Conservation (phyloP, 257 asterid species). For the Verbena officinalis region DNA sequence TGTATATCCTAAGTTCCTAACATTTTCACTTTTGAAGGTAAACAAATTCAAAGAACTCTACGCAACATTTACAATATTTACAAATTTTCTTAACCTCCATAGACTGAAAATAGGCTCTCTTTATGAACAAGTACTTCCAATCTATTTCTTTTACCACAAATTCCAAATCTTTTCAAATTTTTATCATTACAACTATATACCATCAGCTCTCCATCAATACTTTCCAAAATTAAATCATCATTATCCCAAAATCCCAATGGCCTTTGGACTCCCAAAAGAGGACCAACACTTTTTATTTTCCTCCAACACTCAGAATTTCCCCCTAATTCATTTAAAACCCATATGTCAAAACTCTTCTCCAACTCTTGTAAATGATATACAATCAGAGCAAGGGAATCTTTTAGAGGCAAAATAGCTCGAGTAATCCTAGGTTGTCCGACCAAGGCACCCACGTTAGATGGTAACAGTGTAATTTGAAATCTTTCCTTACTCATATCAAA, state of each 20-base stretch:
- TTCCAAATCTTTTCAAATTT: conserved; percentile 36
- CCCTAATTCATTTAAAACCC: conserved; percentile 46
- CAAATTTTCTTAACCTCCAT: neutral
- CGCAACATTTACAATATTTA: neutral
- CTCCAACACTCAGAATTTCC: conserved; percentile 35
- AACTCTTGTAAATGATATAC: conserved; percentile 41
- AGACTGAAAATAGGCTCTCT: conserved; percentile 46
- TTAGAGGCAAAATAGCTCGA: conserved; percentile 47
- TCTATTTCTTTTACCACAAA: conserved; percentile 61
- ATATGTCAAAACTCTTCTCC: conserved; percentile 45
- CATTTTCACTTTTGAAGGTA: no score
- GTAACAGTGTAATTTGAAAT: conserved; percentile 48
- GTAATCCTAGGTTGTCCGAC: conserved; percentile 50
- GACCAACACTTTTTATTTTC: conserved; percentile 46
- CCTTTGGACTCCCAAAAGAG: conserved; percentile 49
- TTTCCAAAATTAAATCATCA: conserved; percentile 44
- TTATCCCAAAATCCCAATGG: conserved; percentile 55
- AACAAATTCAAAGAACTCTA: neutral
- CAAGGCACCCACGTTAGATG: conserved; percentile 36
- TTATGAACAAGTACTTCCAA: conserved; percentile 46
- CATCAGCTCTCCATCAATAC: conserved; percentile 41
- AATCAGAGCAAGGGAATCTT: conserved; percentile 48
- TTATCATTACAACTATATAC: conserved; percentile 30
- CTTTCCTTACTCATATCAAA: conserved; percentile 40
- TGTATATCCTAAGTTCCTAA: no score